Percentiles rank a stretch among this genome's conserved stretches.
Conservation (phyloP, 306 rosid genomes). For the Senna tora region DNA sequence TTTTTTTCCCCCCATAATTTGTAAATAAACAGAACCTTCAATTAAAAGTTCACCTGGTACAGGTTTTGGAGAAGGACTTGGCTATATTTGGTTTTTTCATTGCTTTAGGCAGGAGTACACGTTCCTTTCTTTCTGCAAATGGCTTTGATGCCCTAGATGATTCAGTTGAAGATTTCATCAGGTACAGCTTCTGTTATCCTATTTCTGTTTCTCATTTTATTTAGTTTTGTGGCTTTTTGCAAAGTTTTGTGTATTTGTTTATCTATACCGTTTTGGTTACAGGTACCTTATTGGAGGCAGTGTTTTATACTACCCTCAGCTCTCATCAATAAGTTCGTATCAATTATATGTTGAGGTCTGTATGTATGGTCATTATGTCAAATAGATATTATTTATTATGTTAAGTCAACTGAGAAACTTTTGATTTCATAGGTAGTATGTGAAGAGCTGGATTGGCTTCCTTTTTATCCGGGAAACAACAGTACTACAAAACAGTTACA, state of each 20-base stretch:
- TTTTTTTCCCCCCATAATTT: slow-evolving; percentile 4
- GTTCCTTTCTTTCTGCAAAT: slow-evolving; percentile 73
- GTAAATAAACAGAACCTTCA: slow-evolving; percentile 28
- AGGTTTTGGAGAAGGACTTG: slow-evolving; percentile 97
- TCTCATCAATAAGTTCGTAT: slow-evolving; percentile 95
- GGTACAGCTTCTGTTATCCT: slow-evolving; percentile 56
- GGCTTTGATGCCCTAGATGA: slow-evolving; percentile 72
- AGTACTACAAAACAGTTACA: slow-evolving; percentile 60
- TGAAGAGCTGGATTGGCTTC: slow-evolving; percentile 99
- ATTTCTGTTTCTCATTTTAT: slow-evolving; percentile 1
- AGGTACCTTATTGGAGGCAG: slow-evolving; percentile 97
- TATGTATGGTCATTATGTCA: slow-evolving; percentile 31
- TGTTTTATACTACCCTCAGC: slow-evolving; percentile 91
- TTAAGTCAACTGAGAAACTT: slow-evolving; percentile 39
- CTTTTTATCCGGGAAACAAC: slow-evolving; percentile 77
- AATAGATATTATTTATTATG: slow-evolving; percentile 31
- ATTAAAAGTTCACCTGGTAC: slow-evolving; percentile 45
- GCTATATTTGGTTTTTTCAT: slow-evolving; percentile 97
- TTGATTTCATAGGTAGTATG: slow-evolving; percentile 80
- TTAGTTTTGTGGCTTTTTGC: slow-evolving; percentile 31
- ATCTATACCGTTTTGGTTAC: slow-evolving; percentile 41
- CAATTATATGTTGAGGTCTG: slow-evolving; percentile 97
- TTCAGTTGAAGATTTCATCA: slow-evolving; percentile 79
- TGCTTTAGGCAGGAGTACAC: slow-evolving; percentile 91
- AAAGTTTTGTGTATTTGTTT: slow-evolving; percentile 38